Evolutionary conservation across 768 basidiomycete species (phyloP), one percentile per base, ranked within the genome.

Genomic region (Rhizopogon sp.): DNA sequence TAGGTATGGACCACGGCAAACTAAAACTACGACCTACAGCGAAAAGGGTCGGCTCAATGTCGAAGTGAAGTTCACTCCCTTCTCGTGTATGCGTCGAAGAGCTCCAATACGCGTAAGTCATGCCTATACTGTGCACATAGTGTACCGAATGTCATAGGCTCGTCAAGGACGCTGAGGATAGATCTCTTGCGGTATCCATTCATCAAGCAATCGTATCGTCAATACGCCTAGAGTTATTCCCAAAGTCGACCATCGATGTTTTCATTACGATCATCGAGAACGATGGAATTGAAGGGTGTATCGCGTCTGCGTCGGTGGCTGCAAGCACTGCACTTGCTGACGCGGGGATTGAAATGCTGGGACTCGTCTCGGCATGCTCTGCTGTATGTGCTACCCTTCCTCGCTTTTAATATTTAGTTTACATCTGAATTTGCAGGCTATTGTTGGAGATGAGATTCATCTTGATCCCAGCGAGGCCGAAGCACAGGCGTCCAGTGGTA

Each of bases 61-160:
- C 6, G 95, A 98, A 72, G 91, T 98, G 50, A 98, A 98, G 71
- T 98, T 95, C 63, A 82, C 95, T 2, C 97, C 97, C 0, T 99
- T 96, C 68, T 93, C 97, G 7, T 93, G 87, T 62, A 70, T 75
- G 29, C 79, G 76, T 14, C 76, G 96, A 60, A 78, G 88, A 65
- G 87, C 89, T 6, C 96, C 96, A 0, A 81, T 96, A 62, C 85
- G 90, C 58, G 96, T 96, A 71, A 72, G 87, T 66, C 3, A 43
- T 52, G 28, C 29, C 37, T 42, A 6, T 14, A 17, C 16, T 25
- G 20, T 47, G 22, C 16, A 40, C 47, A 22, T 52, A 50, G 50
- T 52, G 22, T 62, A n/a, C 56, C 45, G 51, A 37, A 52, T 39
- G 35, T 31, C 40, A 35, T 50, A 40, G 29, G 3, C 22, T 16